Base-by-base conservation (phyloP, 2,329 filamentous ascomycete species). In the Leptographium lundbergii region DNA sequence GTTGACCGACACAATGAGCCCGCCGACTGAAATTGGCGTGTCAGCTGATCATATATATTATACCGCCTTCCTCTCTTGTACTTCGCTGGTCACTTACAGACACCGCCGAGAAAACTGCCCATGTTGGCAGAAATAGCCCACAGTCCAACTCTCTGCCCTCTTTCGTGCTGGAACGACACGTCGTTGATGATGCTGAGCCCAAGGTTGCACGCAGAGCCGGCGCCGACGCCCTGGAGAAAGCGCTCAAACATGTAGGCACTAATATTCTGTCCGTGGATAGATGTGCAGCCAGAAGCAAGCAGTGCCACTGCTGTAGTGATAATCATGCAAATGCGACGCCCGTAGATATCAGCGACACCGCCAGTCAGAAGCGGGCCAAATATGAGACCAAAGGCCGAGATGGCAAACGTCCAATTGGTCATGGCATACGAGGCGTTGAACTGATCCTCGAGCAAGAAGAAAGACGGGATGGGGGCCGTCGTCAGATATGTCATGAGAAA, bases 401-500 rank as follows among this genome's bases (percentile, higher is more conserved):
- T 71, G 19, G 78, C 79, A 56, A 82, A 75, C 0, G 61, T 60
- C 61, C 61, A 62, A 59, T 62, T 62, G 42, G 59, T 60, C 51
- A 59, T 32, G 22, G 25, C 45, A 50, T 60, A 77, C 34, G 65
- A 71, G 61, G 77, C 72, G 52, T 65, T 58, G 64, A 76, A 81
- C 57, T 76, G 69, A 2, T 72, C 68, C 64, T 81, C 74, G 25
- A 81, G 71, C 25, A 73, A 69, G 0, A 73, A 67, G 61, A 81
- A 82, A 0, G 78, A 79, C 2, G 79, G 78, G 1, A 82, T 76
- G 0, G 78, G 79, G 0, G 76, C 79, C 1, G 79, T 82, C 0
- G 79, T 81, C 61, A 81, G 73, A 68, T 81, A 82, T 19, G 80
- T 81, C 69, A 82, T 80, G 62, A 82, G 69, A 64, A 81, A 82